Conservation (phyloP, 2,329 filamentous ascomycete genomes). For the Drechslerella stenobrocha region DNA sequence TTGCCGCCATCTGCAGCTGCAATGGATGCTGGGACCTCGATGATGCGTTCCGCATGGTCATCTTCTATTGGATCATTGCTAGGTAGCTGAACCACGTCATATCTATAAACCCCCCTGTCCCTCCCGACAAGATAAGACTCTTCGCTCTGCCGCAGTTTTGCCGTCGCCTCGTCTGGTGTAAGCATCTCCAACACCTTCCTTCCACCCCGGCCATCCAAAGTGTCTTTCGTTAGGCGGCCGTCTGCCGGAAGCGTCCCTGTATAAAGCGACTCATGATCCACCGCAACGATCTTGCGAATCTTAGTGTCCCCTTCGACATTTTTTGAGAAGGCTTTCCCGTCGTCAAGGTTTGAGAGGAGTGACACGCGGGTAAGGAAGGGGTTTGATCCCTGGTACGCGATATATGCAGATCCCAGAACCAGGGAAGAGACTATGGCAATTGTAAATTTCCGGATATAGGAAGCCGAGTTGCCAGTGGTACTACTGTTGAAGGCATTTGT, state of each 20-base stretch:
- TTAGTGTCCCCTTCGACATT: slow-evolving; percentile 54
- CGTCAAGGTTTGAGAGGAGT: slow-evolving; percentile 52
- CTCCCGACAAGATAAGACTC: slow-evolving; percentile 88
- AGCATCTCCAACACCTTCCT: slow-evolving; percentile 92
- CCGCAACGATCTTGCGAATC: slow-evolving; percentile 72
- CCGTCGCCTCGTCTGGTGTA: slow-evolving; percentile 87
- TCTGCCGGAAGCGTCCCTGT: slow-evolving; percentile 84
- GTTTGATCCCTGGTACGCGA: slow-evolving; percentile 33
- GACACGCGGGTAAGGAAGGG: slow-evolving; percentile 37
- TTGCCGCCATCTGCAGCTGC: slow-evolving; percentile 62
- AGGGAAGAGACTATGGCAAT: slow-evolving; percentile 46
- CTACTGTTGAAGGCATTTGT: slow-evolving; percentile 14
- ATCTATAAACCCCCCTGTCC: slow-evolving; percentile 87
- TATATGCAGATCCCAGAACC: slow-evolving; percentile 36
- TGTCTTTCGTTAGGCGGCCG: slow-evolving; percentile 83
- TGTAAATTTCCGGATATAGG: slow-evolving; percentile 45
- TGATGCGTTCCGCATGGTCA: slow-evolving; percentile 96
- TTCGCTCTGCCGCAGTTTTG: slow-evolving; percentile 84
- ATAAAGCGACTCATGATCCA: slow-evolving; percentile 87
- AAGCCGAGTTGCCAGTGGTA: slow-evolving; percentile 8
- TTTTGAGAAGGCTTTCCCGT: slow-evolving; percentile 48
- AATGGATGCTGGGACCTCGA: slow-evolving; percentile 73
- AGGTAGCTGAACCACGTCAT: slow-evolving; percentile 90
- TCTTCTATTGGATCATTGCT: slow-evolving; percentile 99
- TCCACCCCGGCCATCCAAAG: slow-evolving; percentile 70